These are phyloP conservation scores for Begonia fuchsioides DNA, from an alignment of 306 rosid species.

Conservation along the genomic window DNA sequence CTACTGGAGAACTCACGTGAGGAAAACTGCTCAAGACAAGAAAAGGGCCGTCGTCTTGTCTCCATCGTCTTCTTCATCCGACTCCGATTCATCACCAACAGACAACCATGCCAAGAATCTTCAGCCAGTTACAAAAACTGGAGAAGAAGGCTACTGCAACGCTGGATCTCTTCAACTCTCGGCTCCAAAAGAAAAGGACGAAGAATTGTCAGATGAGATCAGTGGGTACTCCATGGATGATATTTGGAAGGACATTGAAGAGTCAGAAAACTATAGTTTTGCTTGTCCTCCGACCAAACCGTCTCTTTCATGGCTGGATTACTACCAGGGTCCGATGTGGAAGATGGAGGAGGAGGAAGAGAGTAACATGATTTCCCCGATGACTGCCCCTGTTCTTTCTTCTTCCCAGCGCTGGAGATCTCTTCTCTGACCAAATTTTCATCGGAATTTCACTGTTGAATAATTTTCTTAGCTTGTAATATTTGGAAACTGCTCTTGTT, in stretches of 20 bases:
- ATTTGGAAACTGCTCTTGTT: no score
- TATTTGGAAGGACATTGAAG: slow-evolving; percentile 77
- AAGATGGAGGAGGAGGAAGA: slow-evolving; percentile 51
- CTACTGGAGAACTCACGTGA: slow-evolving; percentile 90
- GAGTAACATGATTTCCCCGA: slow-evolving; percentile 4
- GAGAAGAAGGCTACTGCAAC: slow-evolving; percentile 60
- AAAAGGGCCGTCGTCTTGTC: slow-evolving; percentile 16
- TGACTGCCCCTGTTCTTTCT: not conserved
- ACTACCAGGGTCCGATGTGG: slow-evolving; percentile 46
- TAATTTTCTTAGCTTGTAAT: no score
- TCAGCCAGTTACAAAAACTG: slow-evolving; percentile 26
- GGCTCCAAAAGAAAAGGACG: not conserved
- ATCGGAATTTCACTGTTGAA: slow-evolving; percentile 18
- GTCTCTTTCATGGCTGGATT: slow-evolving; percentile 39
- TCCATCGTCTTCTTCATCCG: slow-evolving; percentile 18
- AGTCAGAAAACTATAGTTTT: slow-evolving; percentile 18
- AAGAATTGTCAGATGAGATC: no score
- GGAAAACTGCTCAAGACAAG: slow-evolving; percentile 81
- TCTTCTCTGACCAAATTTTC: slow-evolving; percentile 28
- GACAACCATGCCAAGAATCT: slow-evolving; percentile 32
- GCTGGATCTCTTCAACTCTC: slow-evolving; percentile 32
- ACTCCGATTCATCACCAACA: slow-evolving; percentile 32
- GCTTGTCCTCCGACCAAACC: slow-evolving; percentile 20
- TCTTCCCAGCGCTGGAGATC: slow-evolving; percentile 17
- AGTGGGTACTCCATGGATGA: slow-evolving; percentile 55